These are phyloP conservation scores for Aspergillus arachidicola DNA, from an alignment of 2,329 filamentous ascomycete genomes.

Conservation along the genomic window DNA sequence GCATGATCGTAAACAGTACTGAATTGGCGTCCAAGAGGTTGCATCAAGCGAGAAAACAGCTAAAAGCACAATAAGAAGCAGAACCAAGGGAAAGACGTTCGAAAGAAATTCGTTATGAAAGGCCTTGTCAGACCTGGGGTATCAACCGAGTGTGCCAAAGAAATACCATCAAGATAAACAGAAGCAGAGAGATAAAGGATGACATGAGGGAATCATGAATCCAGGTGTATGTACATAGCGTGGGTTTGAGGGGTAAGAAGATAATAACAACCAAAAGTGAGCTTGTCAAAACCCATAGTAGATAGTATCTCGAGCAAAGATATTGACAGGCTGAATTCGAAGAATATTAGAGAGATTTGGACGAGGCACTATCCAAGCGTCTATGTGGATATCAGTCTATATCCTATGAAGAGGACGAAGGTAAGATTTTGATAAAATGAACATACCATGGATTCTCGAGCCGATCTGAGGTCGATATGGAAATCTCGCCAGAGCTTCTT, in stretches of 20 bases:
- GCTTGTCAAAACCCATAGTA: not conserved
- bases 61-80: not conserved
- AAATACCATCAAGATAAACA: not conserved
- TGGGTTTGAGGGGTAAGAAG: not conserved
- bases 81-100: not conserved
- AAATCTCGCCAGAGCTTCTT: constrained; percentile 67
- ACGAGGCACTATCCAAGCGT: not conserved
- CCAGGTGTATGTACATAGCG: not conserved
- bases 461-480: constrained; percentile 62
- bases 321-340: not conserved
- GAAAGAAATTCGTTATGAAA: not conserved
- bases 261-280: not conserved
- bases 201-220: not conserved
- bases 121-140: not conserved
- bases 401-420: not conserved
- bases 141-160: not conserved
- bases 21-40: not conserved
- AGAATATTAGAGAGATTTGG: not conserved
- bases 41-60: not conserved
- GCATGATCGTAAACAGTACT: not conserved
- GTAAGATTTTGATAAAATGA: not conserved
- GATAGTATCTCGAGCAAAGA: not conserved
- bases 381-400: not conserved
- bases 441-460: constrained; percentile 53
- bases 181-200: not conserved